Evolutionary conservation across 2,329 filamentous ascomycete genomes (phyloP).

Genomic region (Sarocladiaceae sp.): DNA sequence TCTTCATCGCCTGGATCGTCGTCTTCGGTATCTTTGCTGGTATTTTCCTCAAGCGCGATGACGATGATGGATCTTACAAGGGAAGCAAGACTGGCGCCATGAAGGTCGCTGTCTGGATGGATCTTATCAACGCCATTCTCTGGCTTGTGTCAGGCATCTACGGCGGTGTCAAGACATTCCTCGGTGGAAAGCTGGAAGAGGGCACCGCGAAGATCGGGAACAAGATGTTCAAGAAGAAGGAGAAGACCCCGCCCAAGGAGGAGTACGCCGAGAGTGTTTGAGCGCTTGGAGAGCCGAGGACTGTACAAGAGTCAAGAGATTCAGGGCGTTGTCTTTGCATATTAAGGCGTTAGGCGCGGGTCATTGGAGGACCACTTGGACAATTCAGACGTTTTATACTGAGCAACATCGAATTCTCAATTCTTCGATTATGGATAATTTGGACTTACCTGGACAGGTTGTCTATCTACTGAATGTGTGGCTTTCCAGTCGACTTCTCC

Average conservation of each 20-base stretch:
- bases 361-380: background rate
- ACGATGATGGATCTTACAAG: conserved; percentile 47
- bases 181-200: conserved; percentile 36
- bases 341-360: background rate
- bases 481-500: no score
- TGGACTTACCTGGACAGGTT: no score
- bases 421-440: no score
- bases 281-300: background rate
- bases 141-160: conserved; percentile 53
- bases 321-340: background rate
- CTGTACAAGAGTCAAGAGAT: no score
- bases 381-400: no score
- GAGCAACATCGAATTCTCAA: no score
- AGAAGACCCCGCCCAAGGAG: conserved; percentile 21
- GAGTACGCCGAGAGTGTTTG: conserved; percentile 25
- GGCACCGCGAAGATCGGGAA: conserved; percentile 31
- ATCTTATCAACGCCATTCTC: conserved; percentile 61
- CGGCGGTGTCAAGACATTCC: conserved; percentile 40
- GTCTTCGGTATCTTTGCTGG: conserved; percentile 70
- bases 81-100: conserved; percentile 44
- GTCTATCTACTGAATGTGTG: no score
- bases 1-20: conserved; percentile 54
- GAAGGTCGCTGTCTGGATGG: conserved; percentile 71
- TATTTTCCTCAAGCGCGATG: conserved; percentile 60
- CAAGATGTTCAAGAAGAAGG: conserved; percentile 33